phyloP scores from a whole-genome alignment of 208 protist genomes.

The Leishmania lainsoni region DNA sequence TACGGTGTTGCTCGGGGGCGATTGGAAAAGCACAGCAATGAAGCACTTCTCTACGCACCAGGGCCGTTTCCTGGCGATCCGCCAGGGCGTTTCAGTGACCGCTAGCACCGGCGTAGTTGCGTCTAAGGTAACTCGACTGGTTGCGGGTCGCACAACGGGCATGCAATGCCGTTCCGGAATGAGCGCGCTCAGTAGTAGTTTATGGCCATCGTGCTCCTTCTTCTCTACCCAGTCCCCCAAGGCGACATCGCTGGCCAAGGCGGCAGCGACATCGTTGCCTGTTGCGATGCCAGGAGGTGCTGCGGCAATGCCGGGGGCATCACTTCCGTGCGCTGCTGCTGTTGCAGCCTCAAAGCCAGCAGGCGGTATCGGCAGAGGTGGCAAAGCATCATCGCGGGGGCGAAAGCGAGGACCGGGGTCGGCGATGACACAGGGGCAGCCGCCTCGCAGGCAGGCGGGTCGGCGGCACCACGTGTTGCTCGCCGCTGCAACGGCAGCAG shows the following conservation, averaged over 20 bases:
- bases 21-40: not conserved
- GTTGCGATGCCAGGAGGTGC: constrained; percentile 1
- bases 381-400: not conserved
- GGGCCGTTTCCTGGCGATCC: not conserved
- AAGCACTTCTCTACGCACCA: not conserved
- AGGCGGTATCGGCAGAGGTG: constrained; percentile 3
- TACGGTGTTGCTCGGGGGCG: not conserved
- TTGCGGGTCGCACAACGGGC: not conserved
- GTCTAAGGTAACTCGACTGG: not conserved
- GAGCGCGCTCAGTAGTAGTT: not conserved
- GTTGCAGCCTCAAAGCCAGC: constrained; percentile 1
- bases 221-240: constrained; percentile 16
- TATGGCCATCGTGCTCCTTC: not conserved
- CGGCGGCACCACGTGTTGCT: constrained; percentile 2
- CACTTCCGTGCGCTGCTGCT: not conserved
- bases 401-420: not conserved
- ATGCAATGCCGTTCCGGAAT: not conserved
- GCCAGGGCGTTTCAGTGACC: not conserved
- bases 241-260: constrained; percentile 5
- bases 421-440: constrained; percentile 1
- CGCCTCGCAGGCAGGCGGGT: not conserved
- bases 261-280: not conserved
- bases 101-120: not conserved
- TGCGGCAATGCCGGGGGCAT: constrained; percentile 9
- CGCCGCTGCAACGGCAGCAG: not conserved